These are phyloP conservation scores for Globisporangium nagaii DNA, from an alignment of 352 stramenopile species.

Conservation along the genomic window DNA sequence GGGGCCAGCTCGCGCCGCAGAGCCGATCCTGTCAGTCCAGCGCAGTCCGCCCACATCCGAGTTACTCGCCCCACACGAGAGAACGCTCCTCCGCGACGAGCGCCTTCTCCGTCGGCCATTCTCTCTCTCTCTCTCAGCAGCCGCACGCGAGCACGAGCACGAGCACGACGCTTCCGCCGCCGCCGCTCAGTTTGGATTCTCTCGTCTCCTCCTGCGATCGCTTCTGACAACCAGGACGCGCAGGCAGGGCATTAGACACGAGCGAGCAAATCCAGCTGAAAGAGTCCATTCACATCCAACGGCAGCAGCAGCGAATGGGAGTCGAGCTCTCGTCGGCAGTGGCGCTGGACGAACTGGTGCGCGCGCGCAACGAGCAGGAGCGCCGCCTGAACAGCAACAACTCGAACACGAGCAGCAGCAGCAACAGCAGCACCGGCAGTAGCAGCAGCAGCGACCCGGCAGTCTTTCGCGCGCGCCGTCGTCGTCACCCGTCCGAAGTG, in stretches of 20 bases:
- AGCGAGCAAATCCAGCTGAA: not conserved
- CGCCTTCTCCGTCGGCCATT: no score
- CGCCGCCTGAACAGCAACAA: not conserved
- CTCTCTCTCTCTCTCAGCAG: no score
- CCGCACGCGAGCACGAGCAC: no score
- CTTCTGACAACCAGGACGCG: no score
- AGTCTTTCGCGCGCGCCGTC: slow-evolving; percentile 1
- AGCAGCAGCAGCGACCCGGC: not conserved
- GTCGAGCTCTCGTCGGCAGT: not conserved
- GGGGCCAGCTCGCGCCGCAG: no score
- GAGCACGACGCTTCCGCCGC: no score
- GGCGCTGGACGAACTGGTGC: slow-evolving; percentile 1
- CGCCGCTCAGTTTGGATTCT: slow-evolving; percentile 1
- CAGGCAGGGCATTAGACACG: no score
- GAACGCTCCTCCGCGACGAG: no score
- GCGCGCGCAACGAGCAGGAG: not conserved
- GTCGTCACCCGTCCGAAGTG: slow-evolving; percentile 2
- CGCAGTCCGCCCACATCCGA: no score
- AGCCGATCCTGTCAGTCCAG: no score
- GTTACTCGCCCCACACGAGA: no score
- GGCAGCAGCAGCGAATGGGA: not conserved
- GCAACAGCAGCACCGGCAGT: not conserved
- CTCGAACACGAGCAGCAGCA: slow-evolving; percentile 5
- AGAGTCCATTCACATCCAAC: not conserved
- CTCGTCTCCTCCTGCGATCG: not conserved